Percentiles rank a stretch among this genome's conserved stretches.
phyloP scores from a whole-genome alignment of 169 alveolate species.

The Plasmodium berghei region DNA sequence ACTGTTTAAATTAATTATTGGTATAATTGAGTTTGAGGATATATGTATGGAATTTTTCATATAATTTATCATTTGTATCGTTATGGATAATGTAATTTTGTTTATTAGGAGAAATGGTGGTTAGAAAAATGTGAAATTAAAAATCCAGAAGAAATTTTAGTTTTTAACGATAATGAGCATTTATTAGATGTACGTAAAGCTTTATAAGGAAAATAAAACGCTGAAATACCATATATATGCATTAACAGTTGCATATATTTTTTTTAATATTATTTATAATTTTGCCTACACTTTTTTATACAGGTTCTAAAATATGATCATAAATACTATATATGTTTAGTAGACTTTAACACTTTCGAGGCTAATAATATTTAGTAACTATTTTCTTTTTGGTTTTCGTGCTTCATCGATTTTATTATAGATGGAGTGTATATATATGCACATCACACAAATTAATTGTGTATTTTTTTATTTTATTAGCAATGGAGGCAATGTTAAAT shows the following conservation, averaged over 20 bases:
- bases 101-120: conserved; percentile 75
- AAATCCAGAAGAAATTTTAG: conserved; percentile 46
- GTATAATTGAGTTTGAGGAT: neutral
- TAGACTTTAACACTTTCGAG: conserved; percentile 63
- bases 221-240: neutral
- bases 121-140: conserved; percentile 43
- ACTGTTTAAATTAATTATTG: neutral
- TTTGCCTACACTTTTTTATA: neutral
- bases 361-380: conserved; percentile 43
- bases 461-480: conserved; percentile 27
- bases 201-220: neutral
- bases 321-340: conserved; percentile 65
- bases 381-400: neutral
- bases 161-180: conserved; percentile 61
- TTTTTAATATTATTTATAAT: neutral
- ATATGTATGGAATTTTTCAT: neutral
- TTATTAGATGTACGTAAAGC: conserved; percentile 44
- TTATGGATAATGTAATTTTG: neutral
- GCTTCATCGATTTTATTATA: neutral
- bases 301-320: conserved; percentile 64
- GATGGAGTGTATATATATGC: neutral
- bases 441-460: neutral
- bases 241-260: neutral
- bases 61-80: no score
- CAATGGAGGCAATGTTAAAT: conserved; percentile 51